A percentile compares a stretch with the other conserved stretches of the same genome.
Evolutionary conservation across 257 asterid genomes (phyloP).

Genomic region (Gentiana macrophylla): DNA sequence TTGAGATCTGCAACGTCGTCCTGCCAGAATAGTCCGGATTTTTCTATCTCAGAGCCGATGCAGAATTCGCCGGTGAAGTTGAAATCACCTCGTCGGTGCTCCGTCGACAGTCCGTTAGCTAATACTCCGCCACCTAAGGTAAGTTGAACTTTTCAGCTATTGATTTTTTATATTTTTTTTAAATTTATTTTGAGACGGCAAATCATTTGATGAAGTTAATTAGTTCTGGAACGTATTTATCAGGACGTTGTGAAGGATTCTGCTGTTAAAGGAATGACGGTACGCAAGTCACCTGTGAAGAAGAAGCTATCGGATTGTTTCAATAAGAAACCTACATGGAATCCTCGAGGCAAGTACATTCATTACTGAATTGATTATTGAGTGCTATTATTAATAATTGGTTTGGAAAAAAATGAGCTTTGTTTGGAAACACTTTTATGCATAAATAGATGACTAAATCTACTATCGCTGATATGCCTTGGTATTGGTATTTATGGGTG

Average conservation of each 20-base stretch:
- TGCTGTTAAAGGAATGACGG: constrained; percentile 9
- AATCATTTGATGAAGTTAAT: constrained; percentile 2
- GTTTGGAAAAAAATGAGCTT: no score
- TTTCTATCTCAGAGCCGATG: constrained; percentile 20
- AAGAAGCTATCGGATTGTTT: constrained; percentile 31
- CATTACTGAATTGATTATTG: not conserved
- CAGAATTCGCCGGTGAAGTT: constrained; percentile 29
- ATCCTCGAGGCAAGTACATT: constrained; percentile 51
- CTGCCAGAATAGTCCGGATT: constrained; percentile 7
- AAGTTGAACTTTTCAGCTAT: constrained; percentile 10
- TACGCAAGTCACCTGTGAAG: constrained; percentile 35
- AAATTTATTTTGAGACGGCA: not conserved
- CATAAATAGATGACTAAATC: no score
- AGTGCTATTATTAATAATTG: not conserved
- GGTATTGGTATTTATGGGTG: not conserved
- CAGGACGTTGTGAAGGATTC: constrained; percentile 33
- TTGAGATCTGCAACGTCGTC: constrained; percentile 36
- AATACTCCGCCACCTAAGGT: constrained; percentile 27
- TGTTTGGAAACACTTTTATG: no score
- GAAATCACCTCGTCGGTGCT: constrained; percentile 56
- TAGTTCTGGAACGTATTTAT: not conserved
- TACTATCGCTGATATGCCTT: no score
- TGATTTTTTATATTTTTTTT: not conserved
- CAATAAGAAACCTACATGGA: constrained; percentile 46
- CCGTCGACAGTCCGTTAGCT: constrained; percentile 28